Base-by-base conservation (phyloP, 208 protist genomes). In the Acanthamoeba quina region DNA sequence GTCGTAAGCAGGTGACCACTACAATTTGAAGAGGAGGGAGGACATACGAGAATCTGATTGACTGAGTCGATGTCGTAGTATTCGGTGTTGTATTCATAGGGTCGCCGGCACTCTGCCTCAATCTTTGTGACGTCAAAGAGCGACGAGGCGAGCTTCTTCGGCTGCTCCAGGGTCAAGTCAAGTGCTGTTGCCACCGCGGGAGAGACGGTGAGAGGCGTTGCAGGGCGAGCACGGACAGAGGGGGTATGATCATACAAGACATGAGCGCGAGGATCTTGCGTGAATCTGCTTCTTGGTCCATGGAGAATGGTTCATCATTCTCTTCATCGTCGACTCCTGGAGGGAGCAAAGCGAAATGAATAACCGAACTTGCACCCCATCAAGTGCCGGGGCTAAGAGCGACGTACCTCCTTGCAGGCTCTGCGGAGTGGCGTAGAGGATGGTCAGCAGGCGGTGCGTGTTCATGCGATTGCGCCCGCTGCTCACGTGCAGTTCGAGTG, bases 361-460 rank as follows among this genome's bases (percentile, higher is more conserved):
- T 24, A 6, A 19, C 56, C 13, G n/a, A 37, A 52, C 17, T 0
- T 7, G 24, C 31, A 83, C 11, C 1, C 5, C 17, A 29, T 34
- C 15, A 15, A 6, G 29, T 29, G 66, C 13, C 17, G 19, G 54
- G 54, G 54, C 19, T 0, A 72, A 72, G 64, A 7, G 26, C 15
- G 64, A 31, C 41, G 41, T 26, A 88, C 78, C 49, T 29, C 78
- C 49, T 5, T 56, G 78, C 47, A 88, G 54, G 3, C 62, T 52
- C 54, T 88, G 78, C 9, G 78, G 78, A 29, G 19, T 88, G 47
- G 78, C 78, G 49, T 49, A 88, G 44, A 91, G 62, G 44, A 91
- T 41, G 3, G 85, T 56, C 15, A 91, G 34, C 24, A 91, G 41
- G 34, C 85, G 85, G 47, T 91, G 85, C 19, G 62, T 74, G 60